phyloP scores from a whole-genome alignment of 441 rosid species.

The Omphalea diandra region DNA sequence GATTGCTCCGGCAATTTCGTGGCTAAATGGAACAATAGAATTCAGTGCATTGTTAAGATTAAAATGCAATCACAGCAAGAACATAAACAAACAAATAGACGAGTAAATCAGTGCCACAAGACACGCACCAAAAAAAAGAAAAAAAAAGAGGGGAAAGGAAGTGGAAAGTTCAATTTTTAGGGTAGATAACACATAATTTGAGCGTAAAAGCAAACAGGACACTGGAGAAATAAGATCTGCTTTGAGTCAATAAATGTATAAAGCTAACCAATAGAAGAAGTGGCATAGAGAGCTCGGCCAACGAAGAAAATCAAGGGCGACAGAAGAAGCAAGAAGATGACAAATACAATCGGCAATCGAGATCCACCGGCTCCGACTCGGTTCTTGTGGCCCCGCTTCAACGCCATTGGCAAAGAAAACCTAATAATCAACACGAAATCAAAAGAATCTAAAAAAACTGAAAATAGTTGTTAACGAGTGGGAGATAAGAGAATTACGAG shows the following conservation, averaged over 20 bases:
- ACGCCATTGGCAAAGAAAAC: slow-evolving; percentile 58
- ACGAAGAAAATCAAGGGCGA: slow-evolving; percentile 67
- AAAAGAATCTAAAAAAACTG: not conserved
- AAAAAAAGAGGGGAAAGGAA: too few species aligned
- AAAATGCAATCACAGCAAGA: not conserved
- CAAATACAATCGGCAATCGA: slow-evolving; percentile 45
- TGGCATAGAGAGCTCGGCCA: slow-evolving; percentile 54
- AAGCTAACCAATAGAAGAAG: slow-evolving; percentile 49
- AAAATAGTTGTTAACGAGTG: not conserved
- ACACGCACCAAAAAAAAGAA: not conserved
- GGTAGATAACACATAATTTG: not conserved
- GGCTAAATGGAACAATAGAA: not conserved
- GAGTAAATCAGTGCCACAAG: not conserved
- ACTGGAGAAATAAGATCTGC: not conserved
- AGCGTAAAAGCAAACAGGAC: not conserved
- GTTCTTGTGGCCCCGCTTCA: slow-evolving; percentile 61
- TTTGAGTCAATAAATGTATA: not conserved
- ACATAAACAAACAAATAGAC: slow-evolving; percentile 5
- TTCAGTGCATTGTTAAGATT: not conserved
- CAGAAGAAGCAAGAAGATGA: slow-evolving; percentile 56
- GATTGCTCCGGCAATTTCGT: not conserved
- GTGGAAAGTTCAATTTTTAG: not conserved
- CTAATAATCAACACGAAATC: slow-evolving; percentile 14
- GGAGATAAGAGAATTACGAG: not conserved
- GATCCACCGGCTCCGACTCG: slow-evolving; percentile 53